phyloP scores from a whole-genome alignment of 202 grass and related monocot species.

The Cymbopogon flexuosus region DNA sequence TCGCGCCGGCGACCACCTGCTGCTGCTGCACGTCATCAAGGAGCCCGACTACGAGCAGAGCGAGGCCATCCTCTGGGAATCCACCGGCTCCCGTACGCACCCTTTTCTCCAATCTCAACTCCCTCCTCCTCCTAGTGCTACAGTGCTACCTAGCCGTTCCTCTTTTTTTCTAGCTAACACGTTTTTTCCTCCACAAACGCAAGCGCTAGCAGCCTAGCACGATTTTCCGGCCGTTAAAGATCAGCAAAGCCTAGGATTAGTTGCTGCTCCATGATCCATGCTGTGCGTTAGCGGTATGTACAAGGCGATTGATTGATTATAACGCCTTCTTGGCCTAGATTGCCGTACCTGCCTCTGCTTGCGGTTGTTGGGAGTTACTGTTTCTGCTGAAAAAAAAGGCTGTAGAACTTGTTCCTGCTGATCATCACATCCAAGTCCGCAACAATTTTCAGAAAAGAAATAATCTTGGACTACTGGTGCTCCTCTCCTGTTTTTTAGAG shows the following conservation, averaged over 20 bases:
- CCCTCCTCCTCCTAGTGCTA: not conserved
- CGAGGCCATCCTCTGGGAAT: slow-evolving; percentile 83
- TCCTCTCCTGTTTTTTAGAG: not conserved
- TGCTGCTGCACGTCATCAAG: slow-evolving; percentile 74
- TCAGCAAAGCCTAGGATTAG: not conserved
- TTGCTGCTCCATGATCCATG: not conserved
- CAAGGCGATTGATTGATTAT: not conserved
- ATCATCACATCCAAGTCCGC: no score
- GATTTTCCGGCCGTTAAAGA: not conserved
- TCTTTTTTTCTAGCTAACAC: not conserved
- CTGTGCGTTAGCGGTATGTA: not conserved
- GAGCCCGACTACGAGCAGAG: slow-evolving; percentile 70
- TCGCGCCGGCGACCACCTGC: slow-evolving; percentile 62
- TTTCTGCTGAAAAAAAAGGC: not conserved
- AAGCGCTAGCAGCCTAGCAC: not conserved
- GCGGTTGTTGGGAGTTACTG: not conserved
- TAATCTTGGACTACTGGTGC: not conserved
- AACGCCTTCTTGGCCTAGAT: not conserved
- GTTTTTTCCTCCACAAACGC: not conserved
- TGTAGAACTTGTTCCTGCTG: no score
- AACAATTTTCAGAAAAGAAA: not conserved
- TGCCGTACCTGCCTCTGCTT: not conserved
- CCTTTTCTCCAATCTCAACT: not conserved
- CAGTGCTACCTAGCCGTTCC: not conserved
- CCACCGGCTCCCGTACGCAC: slow-evolving; percentile 66